Evolutionary conservation across 2,329 filamentous ascomycete species (phyloP).

Genomic region (Aschersonia sp.): DNA sequence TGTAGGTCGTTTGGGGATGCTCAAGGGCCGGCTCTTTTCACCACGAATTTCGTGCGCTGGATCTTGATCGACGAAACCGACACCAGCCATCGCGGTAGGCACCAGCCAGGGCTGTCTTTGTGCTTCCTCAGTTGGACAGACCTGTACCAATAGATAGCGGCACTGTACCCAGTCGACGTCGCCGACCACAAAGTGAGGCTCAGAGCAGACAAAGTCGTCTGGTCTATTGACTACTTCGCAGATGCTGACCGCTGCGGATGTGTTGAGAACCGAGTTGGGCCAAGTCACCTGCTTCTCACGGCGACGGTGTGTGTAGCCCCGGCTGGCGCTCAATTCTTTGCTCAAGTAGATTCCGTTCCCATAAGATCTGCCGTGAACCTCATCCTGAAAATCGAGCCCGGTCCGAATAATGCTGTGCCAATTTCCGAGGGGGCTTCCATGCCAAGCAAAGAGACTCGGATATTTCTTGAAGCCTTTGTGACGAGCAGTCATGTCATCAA

Average conservation of each 20-base stretch:
- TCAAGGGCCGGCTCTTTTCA: background rate
- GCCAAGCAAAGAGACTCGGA: constrained; percentile 75
- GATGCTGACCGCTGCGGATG: constrained; percentile 50
- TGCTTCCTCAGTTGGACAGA: constrained; percentile 5
- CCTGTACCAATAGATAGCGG: constrained; percentile 57
- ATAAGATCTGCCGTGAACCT: constrained; percentile 50
- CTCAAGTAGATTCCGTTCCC: constrained; percentile 80
- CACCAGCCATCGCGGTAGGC: background rate
- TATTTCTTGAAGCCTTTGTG: constrained; percentile 20
- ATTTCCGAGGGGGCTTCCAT: constrained; percentile 62
- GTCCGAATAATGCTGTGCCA: constrained; percentile 86
- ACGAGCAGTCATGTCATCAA: constrained; percentile 27
- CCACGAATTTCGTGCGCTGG: constrained; percentile 6
- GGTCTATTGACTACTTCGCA: constrained; percentile 78
- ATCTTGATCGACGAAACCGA: constrained; percentile 14
- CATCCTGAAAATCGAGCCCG: constrained; percentile 58
- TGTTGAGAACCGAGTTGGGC: constrained; percentile 51
- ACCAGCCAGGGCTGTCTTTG: constrained; percentile 4
- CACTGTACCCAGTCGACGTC: constrained; percentile 82
- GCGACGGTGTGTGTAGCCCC: background rate
- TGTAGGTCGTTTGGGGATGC: constrained; percentile 15
- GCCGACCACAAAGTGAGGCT: constrained; percentile 56
- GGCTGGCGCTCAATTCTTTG: constrained; percentile 15
- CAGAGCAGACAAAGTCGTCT: constrained; percentile 35
- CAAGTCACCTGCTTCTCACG: constrained; percentile 24